phyloP scores from a whole-genome alignment of 495 filamentous ascomycete species.

The Penicillium lagena region DNA sequence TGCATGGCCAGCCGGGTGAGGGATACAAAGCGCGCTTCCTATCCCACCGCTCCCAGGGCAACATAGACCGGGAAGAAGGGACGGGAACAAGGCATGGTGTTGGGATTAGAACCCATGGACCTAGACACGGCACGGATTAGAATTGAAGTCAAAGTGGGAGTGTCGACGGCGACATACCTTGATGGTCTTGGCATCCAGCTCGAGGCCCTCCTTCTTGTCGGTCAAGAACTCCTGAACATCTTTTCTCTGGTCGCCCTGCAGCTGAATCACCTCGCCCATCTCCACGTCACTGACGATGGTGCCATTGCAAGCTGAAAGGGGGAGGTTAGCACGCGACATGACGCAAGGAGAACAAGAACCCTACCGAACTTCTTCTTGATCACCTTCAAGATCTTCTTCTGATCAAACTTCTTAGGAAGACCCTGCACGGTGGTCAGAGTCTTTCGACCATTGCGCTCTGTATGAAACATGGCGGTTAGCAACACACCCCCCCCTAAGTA shows the following conservation, averaged over 20 bases:
- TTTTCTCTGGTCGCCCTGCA: conserved; percentile 98
- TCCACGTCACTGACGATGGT: conserved; percentile 95
- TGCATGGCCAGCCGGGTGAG: conserved; percentile 18
- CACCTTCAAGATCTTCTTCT: conserved; percentile 99
- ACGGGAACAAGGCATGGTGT: conserved; percentile 38
- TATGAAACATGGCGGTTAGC: conserved; percentile 15
- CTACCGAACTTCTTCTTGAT: conserved; percentile 99
- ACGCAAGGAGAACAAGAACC: conserved; percentile 30
- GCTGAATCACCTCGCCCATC: conserved; percentile 99
- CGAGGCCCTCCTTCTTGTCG: conserved; percentile 88
- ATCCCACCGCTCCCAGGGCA: conserved; percentile 32
- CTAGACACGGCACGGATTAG: conserved; percentile 16
- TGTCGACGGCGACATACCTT: conserved; percentile 53
- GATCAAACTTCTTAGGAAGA: conserved; percentile 95
- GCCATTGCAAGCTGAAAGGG: conserved; percentile 89
- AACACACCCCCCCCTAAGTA: conserved; percentile 3
- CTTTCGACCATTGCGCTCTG: conserved; percentile 99
- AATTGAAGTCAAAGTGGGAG: background rate
- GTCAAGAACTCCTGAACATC: conserved; percentile 96
- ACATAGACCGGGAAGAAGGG: conserved; percentile 37
- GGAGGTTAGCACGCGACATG: background rate
- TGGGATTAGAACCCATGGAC: conserved; percentile 53
- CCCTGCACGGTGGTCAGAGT: conserved; percentile 99
- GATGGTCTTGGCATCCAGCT: conserved; percentile 92
- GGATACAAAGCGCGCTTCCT: conserved; percentile 25